Evolutionary conservation across 345 rosid genomes (phyloP).

Genomic region (Melastoma malabathricum): DNA sequence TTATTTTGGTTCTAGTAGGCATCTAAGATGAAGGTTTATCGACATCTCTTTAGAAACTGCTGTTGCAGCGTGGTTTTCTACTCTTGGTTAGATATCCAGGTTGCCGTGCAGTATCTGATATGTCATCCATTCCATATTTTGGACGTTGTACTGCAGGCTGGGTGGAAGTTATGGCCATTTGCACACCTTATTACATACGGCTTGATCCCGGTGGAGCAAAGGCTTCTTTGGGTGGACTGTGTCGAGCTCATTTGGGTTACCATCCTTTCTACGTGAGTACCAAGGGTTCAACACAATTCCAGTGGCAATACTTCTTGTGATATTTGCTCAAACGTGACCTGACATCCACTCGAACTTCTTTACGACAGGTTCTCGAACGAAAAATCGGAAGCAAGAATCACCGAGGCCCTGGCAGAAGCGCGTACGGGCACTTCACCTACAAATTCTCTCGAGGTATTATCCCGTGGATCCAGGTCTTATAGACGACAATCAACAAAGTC

Average conservation of each 20-base stretch:
- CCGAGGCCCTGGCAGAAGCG: constrained; percentile 36
- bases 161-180: constrained; percentile 99
- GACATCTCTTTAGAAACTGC: no score
- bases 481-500: no score
- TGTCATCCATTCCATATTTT: no score
- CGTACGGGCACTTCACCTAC: constrained; percentile 15
- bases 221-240: constrained; percentile 98
- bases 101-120: no score
- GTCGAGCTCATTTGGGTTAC: constrained; percentile 98
- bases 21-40: no score
- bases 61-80: no score
- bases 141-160: constrained; percentile 57
- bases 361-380: constrained; percentile 88
- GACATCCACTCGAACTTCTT: constrained; percentile 4
- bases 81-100: no score
- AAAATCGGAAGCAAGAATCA: constrained; percentile 71
- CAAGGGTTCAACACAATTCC: no score
- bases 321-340: background rate
- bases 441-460: constrained; percentile 37
- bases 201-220: constrained; percentile 71
- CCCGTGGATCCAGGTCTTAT: no score
- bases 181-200: constrained; percentile 96
- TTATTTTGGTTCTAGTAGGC: no score
- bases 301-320: no score
- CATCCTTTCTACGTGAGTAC: no score